Percentiles rank a stretch among this genome's conserved stretches.
These are phyloP conservation scores for Phytophthora vignae DNA, from an alignment of 352 stramenopile genomes.

Conservation along the genomic window DNA sequence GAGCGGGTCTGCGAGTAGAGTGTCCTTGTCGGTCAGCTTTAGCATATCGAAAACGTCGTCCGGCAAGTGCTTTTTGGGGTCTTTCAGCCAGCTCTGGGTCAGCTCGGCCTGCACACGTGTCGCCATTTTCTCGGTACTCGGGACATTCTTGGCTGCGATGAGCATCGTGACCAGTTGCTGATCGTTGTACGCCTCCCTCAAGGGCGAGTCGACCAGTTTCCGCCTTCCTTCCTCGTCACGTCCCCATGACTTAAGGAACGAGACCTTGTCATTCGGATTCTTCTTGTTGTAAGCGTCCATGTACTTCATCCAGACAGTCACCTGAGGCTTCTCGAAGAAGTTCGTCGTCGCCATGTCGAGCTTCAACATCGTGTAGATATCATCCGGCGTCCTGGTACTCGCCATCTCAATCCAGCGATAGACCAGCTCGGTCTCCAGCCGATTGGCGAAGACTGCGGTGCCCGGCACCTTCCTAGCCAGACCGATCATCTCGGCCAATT, in stretches of 20 bases:
- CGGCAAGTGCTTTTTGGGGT: background rate
- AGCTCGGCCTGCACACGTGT: background rate
- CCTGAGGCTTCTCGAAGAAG: background rate
- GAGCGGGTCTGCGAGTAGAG: background rate
- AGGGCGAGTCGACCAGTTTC: background rate
- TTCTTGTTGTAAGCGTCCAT: background rate
- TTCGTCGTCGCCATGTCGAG: background rate
- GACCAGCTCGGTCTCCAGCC: background rate
- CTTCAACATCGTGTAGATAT: background rate
- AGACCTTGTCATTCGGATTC: background rate
- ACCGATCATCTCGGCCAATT: background rate
- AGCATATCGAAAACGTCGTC: background rate
- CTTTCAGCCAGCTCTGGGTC: background rate
- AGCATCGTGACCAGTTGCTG: background rate
- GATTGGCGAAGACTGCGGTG: background rate
- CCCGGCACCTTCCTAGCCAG: background rate
- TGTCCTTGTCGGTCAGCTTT: background rate
- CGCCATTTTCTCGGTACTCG: background rate
- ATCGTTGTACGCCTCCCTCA: background rate
- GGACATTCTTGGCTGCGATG: background rate
- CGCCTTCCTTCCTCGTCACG: background rate
- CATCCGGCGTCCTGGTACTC: background rate
- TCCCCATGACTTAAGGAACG: background rate
- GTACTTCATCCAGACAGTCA: constrained; percentile 2
- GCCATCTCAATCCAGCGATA: background rate